Conservation (phyloP, 2,329 filamentous ascomycete genomes). For the Cadophora luteo-olivacea region DNA sequence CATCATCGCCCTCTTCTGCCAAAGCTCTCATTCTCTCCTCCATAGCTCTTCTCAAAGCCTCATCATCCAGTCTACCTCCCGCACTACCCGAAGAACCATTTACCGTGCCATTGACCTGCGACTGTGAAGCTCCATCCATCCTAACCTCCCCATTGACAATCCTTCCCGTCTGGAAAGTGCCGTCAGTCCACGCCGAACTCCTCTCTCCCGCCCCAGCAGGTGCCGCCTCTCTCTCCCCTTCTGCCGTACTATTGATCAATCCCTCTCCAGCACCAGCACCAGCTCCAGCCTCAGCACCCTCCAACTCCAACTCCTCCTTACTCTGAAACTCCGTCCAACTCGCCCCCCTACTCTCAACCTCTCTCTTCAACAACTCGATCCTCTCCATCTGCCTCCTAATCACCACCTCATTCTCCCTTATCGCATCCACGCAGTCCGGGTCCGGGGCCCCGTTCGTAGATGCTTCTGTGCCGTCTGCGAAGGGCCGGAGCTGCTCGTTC, state of each 20-base stretch:
- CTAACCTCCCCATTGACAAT: slow-evolving; percentile 58
- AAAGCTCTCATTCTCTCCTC: slow-evolving; percentile 59
- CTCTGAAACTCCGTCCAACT: slow-evolving; percentile 64
- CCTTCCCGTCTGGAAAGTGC: slow-evolving; percentile 67
- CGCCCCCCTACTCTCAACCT: slow-evolving; percentile 63
- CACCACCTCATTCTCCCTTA: slow-evolving; percentile 73
- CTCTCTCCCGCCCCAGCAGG: slow-evolving; percentile 22
- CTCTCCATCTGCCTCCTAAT: slow-evolving; percentile 72
- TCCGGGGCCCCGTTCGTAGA: slow-evolving; percentile 57
- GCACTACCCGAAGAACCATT: slow-evolving; percentile 29
- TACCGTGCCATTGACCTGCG: slow-evolving; percentile 41
- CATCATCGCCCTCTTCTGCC: slow-evolving; percentile 53
- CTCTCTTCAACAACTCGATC: slow-evolving; percentile 66
- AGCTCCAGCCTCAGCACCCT: neutral
- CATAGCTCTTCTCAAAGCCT: slow-evolving; percentile 62
- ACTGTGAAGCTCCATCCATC: slow-evolving; percentile 47
- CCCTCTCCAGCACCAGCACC: slow-evolving; percentile 37
- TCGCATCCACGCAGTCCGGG: slow-evolving; percentile 75
- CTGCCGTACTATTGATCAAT: slow-evolving; percentile 36
- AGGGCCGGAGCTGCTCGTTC: slow-evolving; percentile 75
- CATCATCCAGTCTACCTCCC: slow-evolving; percentile 61
- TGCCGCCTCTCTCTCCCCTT: slow-evolving; percentile 15
- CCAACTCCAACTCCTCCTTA: slow-evolving; percentile 49
- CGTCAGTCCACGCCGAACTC: slow-evolving; percentile 62
- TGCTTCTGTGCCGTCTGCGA: slow-evolving; percentile 54